Percentiles rank a stretch among this genome's conserved stretches.
Conservation (phyloP, 2,329 filamentous ascomycete species). For the Whalleya microplaca region DNA sequence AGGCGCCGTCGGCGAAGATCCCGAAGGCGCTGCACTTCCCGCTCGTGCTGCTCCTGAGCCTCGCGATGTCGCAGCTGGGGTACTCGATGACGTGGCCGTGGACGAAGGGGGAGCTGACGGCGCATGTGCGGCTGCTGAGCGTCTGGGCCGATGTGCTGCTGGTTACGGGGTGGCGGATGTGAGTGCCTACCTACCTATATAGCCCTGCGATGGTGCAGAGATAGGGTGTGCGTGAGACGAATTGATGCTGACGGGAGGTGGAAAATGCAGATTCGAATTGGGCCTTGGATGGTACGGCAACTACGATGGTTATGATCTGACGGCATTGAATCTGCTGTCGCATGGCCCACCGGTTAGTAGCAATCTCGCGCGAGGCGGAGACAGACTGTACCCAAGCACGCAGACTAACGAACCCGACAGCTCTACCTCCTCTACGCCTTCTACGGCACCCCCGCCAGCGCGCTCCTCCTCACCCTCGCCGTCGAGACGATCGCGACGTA, state of each 20-base stretch:
- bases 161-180: constrained; percentile 59
- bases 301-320: constrained; percentile 74
- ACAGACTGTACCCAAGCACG: constrained; percentile 3
- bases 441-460: constrained; percentile 69
- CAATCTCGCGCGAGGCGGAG: background rate
- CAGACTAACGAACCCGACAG: constrained; percentile 40
- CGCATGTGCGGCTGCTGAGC: constrained; percentile 66
- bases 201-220: too few species aligned
- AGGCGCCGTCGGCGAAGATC: constrained; percentile 40
- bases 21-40: constrained; percentile 55
- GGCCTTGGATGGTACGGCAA: constrained; percentile 73
- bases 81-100: constrained; percentile 65
- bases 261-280: constrained; percentile 67
- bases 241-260: constrained; percentile 45
- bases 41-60: constrained; percentile 55
- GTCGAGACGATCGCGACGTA: constrained; percentile 73
- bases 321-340: constrained; percentile 68
- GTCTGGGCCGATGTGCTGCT: constrained; percentile 64
- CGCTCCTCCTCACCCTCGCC: constrained; percentile 62
- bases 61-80: constrained; percentile 65
- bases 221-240: too few species aligned
- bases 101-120: constrained; percentile 67
- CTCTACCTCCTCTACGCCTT: constrained; percentile 78
- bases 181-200: constrained; percentile 37
- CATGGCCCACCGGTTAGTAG: constrained; percentile 70